Conservation (phyloP, 345 rosid species). For the Brassica rapa region DNA sequence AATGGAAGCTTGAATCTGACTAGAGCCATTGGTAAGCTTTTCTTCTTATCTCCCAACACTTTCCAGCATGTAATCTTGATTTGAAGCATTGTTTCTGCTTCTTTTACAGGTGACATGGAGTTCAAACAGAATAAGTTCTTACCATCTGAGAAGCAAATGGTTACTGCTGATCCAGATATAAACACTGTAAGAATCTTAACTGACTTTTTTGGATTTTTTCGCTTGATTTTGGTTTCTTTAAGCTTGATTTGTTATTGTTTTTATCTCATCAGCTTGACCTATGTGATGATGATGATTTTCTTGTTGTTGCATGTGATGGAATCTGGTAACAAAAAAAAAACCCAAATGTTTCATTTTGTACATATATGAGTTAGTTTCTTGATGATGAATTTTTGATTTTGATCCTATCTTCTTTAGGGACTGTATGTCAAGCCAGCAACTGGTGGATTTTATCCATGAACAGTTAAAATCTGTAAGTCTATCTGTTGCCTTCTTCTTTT, state of each 20-base stretch:
- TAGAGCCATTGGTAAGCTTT: constrained; percentile 80
- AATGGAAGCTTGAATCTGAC: constrained; percentile 98
- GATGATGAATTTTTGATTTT: constrained; percentile 12
- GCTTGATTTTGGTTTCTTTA: background rate
- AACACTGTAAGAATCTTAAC: constrained; percentile 50
- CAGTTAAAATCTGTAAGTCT: constrained; percentile 53
- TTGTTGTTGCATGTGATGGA: constrained; percentile 83
- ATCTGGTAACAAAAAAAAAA: constrained; percentile 53
- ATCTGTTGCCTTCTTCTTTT: background rate
- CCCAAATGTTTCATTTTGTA: background rate
- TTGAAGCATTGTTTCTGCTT: constrained; percentile 5
- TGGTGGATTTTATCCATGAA: constrained; percentile 68
- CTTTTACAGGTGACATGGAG: constrained; percentile 66
- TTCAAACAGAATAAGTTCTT: constrained; percentile 73
- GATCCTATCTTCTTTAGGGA: constrained; percentile 50
- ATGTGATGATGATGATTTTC: constrained; percentile 76
- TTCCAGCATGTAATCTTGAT: background rate
- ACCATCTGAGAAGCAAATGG: constrained; percentile 72
- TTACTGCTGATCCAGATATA: constrained; percentile 81
- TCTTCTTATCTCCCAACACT: background rate
- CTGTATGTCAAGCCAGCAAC: constrained; percentile 85
- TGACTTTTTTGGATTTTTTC: background rate
- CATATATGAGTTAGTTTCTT: background rate
- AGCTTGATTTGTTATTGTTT: constrained; percentile 13
- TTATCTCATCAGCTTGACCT: constrained; percentile 60